Conservation (phyloP, 1,284 basidiomycete species). For the Rhodotorula sp. region DNA sequence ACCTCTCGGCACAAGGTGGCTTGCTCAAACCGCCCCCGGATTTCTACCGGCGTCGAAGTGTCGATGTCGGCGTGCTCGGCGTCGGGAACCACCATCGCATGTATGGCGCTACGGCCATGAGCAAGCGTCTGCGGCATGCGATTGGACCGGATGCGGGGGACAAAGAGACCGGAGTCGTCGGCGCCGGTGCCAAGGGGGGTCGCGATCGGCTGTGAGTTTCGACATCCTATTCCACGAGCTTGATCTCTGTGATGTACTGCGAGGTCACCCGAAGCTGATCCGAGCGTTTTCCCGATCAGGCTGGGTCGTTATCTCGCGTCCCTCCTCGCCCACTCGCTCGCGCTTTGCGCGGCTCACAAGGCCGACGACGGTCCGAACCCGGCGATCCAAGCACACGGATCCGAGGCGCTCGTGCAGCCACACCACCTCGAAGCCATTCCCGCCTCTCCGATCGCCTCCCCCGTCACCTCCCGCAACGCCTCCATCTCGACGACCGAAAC, state of each 20-base stretch:
- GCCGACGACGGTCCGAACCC: background rate
- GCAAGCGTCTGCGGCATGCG: constrained; percentile 33
- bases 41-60: constrained; percentile 34
- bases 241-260: too few species aligned
- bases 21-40: constrained; percentile 27
- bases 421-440: constrained; percentile 33
- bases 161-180: constrained; percentile 38
- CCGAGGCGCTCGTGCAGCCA: background rate
- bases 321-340: constrained; percentile 45
- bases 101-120: constrained; percentile 30
- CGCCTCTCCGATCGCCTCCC: constrained; percentile 29
- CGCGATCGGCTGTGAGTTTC: constrained; percentile 35
- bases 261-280: too few species aligned
- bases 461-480: constrained; percentile 26
- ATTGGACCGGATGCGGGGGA: constrained; percentile 41
- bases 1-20: constrained; percentile 1
- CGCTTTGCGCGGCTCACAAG: constrained; percentile 39
- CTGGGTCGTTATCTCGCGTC: constrained; percentile 46
- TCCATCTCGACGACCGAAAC: constrained; percentile 35
- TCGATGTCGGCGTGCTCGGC: constrained; percentile 41
- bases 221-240: background rate
- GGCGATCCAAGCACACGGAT: background rate
- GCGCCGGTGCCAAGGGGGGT: constrained; percentile 30
- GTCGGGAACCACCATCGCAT: constrained; percentile 29
- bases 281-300: constrained; percentile 16